A percentile compares a stretch with the other conserved stretches of the same genome.
phyloP scores from a whole-genome alignment of 495 filamentous ascomycete genomes.

The Aspergillus asperescens region DNA sequence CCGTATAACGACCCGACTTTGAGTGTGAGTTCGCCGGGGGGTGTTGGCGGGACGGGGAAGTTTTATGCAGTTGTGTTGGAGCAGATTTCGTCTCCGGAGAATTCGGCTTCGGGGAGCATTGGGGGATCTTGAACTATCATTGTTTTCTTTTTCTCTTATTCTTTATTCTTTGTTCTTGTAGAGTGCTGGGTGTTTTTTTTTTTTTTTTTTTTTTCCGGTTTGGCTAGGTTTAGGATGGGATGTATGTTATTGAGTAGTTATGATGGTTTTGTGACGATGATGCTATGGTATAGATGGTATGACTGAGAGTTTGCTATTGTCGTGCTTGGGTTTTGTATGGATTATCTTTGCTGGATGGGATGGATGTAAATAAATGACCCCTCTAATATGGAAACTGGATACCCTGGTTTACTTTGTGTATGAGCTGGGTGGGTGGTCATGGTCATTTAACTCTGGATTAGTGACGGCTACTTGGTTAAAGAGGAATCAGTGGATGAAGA shows the following conservation, averaged over 20 bases:
- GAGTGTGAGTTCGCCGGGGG: too few species aligned
- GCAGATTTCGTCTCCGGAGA: slow-evolving; percentile 15
- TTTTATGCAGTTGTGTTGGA: slow-evolving; percentile 44
- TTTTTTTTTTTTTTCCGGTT: neutral
- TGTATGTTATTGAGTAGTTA: too few species aligned
- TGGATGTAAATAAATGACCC: neutral
- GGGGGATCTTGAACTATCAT: neutral
- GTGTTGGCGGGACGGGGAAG: too few species aligned
- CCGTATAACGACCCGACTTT: slow-evolving; percentile 36
- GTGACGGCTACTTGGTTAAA: too few species aligned
- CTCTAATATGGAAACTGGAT: too few species aligned
- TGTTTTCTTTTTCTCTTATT: neutral
- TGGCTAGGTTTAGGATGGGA: neutral
- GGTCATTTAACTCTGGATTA: too few species aligned
- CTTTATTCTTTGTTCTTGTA: neutral
- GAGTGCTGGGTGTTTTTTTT: too few species aligned
- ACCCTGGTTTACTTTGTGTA: too few species aligned
- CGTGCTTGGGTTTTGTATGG: neutral
- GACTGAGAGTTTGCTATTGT: neutral
- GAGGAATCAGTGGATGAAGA: too few species aligned
- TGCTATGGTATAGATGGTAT: too few species aligned
- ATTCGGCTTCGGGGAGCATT: neutral
- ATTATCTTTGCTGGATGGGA: neutral
- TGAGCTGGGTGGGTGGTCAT: too few species aligned
- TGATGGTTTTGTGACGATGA: too few species aligned